Base-by-base conservation (phyloP, 768 basidiomycete species). In the Pulveroboletus ravenelii region DNA sequence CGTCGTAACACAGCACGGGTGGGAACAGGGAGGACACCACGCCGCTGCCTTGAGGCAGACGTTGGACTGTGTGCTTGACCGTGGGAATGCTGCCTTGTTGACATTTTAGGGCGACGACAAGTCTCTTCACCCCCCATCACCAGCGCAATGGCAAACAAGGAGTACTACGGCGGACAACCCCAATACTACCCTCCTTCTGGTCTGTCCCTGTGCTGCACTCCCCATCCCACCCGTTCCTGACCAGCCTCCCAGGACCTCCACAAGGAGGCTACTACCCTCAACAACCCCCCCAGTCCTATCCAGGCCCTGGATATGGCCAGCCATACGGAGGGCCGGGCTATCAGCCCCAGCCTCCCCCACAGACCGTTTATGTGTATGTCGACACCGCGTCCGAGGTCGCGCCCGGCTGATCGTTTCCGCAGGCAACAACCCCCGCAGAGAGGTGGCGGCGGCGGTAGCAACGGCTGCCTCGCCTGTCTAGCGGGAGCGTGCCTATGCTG, bases 331-430 rank as follows among this genome's bases (percentile, higher is more conserved):
- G 63, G 10, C 60, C 51, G 12, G 66, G 63, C 3, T 78, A 78
- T 56, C 76, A 79, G 47, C 79, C 80, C 14, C 80, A 85, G 55
- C 84, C 82, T 15, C 82, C 81, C n/a, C 89, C 89, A 15, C 88
- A 91, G 65, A 82, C 85, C 0, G 82, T 91, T 46, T 87, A 88
- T 62, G 85, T 89, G 88, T 89, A 62, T 57, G 87, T 76, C 32
- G 15, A 5, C 5, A 31, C 8, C 17, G 5, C 14, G 34, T 37
- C 31, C 34, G 7, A 5, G 9, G 10, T 5, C 6, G 1, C 37
- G 18, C 37, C 25, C 18, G 43, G 23, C 47, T 59, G 10, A 62
- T 8, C 9, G 27, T 48, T n/a, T 41, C 18, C 20, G 13, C 41
- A 77, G 75, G 42, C 76, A 75, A 64, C 76, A 77, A 57, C 69